Evolutionary conservation across 2,329 filamentous ascomycete species (phyloP).

Genomic region (Juglanconis sp.): DNA sequence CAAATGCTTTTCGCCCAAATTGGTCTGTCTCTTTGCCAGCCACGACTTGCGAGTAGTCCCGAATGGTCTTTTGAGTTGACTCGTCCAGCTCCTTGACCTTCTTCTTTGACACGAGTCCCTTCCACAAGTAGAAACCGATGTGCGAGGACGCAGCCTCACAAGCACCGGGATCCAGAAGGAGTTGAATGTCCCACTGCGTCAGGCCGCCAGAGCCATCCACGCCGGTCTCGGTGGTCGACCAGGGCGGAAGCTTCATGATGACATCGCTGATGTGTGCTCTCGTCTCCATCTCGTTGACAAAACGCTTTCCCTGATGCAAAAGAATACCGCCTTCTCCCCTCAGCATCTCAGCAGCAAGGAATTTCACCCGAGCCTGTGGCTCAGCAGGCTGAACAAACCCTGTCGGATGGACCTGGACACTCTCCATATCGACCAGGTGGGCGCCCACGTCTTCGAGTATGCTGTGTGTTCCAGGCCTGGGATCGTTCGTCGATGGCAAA

Average conservation of each 20-base stretch:
- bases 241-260: slow-evolving; percentile 40
- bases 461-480: slow-evolving; percentile 50
- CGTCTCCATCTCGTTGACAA: slow-evolving; percentile 62
- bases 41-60: slow-evolving; percentile 46
- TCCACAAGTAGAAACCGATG: slow-evolving; percentile 61
- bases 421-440: slow-evolving; percentile 48
- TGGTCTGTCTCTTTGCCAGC: slow-evolving; percentile 36
- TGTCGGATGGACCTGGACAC: slow-evolving; percentile 63
- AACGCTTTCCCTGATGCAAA: slow-evolving; percentile 46
- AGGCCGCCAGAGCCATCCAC: slow-evolving; percentile 23
- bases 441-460: slow-evolving; percentile 39
- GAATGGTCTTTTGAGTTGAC: slow-evolving; percentile 39
- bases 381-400: slow-evolving; percentile 57
- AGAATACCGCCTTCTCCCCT: slow-evolving; percentile 61
- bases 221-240: background rate
- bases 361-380: slow-evolving; percentile 48
- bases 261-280: slow-evolving; percentile 53
- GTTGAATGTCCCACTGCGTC: slow-evolving; percentile 55
- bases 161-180: slow-evolving; percentile 59
- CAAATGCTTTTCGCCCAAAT: slow-evolving; percentile 50
- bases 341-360: slow-evolving; percentile 61
- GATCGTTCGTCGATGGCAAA: slow-evolving; percentile 62
- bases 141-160: slow-evolving; percentile 51
- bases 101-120: slow-evolving; percentile 56
- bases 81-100: slow-evolving; percentile 49